These are phyloP conservation scores for Penicillium sp. DNA, from an alignment of 2,329 filamentous ascomycete species.

Conservation along the genomic window DNA sequence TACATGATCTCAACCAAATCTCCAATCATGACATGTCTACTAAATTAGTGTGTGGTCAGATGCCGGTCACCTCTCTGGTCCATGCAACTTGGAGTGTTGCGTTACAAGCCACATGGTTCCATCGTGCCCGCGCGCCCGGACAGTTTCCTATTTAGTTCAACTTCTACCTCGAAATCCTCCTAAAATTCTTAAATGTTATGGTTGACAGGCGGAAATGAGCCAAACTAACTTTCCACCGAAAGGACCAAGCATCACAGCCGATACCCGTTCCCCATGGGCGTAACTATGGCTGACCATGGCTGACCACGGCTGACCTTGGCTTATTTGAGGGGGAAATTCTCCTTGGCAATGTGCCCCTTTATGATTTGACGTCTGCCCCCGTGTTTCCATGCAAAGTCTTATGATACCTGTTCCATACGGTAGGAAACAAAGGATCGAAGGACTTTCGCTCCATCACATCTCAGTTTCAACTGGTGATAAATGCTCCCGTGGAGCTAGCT, in stretches of 20 bases:
- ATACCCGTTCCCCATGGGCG: background rate
- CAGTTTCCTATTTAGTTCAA: slow-evolving; percentile 9
- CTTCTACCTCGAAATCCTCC: no score
- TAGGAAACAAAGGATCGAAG: background rate
- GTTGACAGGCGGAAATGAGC: background rate
- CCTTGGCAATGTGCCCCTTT: slow-evolving; percentile 6
- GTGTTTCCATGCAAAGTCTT: background rate
- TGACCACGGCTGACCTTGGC: background rate
- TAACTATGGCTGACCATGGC: background rate
- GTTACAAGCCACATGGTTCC: slow-evolving; percentile 26
- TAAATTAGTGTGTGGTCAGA: slow-evolving; percentile 5
- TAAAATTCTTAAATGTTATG: background rate
- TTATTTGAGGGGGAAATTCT: background rate
- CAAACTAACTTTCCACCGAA: background rate
- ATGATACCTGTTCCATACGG: background rate
- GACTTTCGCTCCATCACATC: background rate
- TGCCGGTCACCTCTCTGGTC: slow-evolving; percentile 1
- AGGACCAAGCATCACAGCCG: background rate
- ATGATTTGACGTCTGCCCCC: background rate
- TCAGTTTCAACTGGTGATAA: background rate
- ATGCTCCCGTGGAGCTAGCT: background rate
- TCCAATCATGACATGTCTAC: background rate
- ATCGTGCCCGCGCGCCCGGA: slow-evolving; percentile 11
- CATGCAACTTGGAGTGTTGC: slow-evolving; percentile 21
- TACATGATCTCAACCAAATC: background rate